Evolutionary conservation across 305 asterid species (phyloP).

Genomic region (Fraxinus baroniana): DNA sequence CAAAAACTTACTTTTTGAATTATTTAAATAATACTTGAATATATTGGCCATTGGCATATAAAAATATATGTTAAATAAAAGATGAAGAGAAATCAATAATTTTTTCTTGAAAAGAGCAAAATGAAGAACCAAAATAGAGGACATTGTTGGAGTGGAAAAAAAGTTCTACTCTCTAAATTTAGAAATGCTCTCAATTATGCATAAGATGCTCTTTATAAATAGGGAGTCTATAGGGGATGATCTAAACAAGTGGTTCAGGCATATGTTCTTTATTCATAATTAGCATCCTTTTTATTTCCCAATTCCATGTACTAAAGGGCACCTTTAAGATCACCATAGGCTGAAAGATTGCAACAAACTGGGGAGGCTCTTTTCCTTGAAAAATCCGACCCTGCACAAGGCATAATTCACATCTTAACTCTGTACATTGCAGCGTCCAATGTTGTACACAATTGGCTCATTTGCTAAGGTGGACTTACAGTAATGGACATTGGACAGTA

Average conservation of each 20-base stretch:
- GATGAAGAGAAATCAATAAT: neutral
- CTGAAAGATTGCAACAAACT: constrained; percentile 78
- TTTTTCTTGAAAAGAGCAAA: neutral
- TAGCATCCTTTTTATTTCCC: neutral
- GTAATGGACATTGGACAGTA: neutral
- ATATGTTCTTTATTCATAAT: constrained; percentile 6
- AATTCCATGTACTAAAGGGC: constrained; percentile 20
- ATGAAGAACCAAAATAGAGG: neutral
- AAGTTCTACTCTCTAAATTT: neutral
- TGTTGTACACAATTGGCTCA: constrained; percentile 9
- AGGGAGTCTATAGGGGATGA: neutral
- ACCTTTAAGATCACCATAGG: constrained; percentile 95
- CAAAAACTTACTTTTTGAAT: neutral
- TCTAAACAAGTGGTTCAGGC: constrained; percentile 8
- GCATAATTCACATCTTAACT: constrained; percentile 18
- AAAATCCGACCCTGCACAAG: constrained; percentile 66
- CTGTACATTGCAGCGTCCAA: constrained; percentile 11
- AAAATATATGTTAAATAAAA: neutral
- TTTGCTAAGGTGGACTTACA: neutral
- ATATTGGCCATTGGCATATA: neutral
- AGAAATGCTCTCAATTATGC: neutral
- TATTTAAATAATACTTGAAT: neutral
- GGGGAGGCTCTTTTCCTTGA: constrained; percentile 96
- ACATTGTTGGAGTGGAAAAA: neutral
- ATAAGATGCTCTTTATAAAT: neutral